Evolutionary conservation across 2,329 filamentous ascomycete species (phyloP).

Genomic region (Capronia epimyces): DNA sequence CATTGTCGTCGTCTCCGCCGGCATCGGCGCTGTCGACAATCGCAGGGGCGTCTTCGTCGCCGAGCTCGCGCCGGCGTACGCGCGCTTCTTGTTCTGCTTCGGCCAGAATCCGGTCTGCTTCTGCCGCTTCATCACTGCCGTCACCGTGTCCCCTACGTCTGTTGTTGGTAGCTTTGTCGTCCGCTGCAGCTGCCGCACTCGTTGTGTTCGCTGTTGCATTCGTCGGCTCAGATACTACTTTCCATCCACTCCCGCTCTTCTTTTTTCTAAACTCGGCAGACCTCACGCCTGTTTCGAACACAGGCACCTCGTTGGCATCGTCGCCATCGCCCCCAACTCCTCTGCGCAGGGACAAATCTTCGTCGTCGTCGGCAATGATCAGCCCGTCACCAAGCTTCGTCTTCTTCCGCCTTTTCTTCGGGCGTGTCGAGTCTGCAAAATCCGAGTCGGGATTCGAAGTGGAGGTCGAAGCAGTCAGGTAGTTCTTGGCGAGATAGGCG

Average conservation of each 20-base stretch:
- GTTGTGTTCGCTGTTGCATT: constrained; percentile 48
- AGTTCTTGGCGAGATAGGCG: constrained; percentile 84
- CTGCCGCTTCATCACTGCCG: constrained; percentile 49
- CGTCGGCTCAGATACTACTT: constrained; percentile 33
- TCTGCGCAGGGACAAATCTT: constrained; percentile 27
- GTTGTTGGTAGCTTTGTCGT: constrained; percentile 2
- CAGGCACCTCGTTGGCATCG: constrained; percentile 36
- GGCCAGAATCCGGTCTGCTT: constrained; percentile 72
- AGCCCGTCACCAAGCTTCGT: constrained; percentile 35
- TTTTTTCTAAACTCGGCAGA: constrained; percentile 59
- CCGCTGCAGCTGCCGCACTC: constrained; percentile 23
- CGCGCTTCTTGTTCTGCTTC: constrained; percentile 63
- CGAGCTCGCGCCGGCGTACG: constrained; percentile 43
- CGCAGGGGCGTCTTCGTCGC: constrained; percentile 46
- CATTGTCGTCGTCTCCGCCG: constrained; percentile 25
- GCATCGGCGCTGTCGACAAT: constrained; percentile 31
- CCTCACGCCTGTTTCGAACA: constrained; percentile 30
- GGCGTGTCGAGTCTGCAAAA: constrained; percentile 34
- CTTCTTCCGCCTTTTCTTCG: constrained; percentile 55
- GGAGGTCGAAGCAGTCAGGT: constrained; percentile 62
- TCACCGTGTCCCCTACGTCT: constrained; percentile 36
- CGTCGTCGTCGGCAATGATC: constrained; percentile 41
- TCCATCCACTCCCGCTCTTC: constrained; percentile 66
- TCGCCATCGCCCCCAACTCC: constrained; percentile 27
- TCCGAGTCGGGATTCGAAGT: constrained; percentile 33